phyloP scores from a whole-genome alignment of 164 flowering plant species.

The Paratinospora sagittata region DNA sequence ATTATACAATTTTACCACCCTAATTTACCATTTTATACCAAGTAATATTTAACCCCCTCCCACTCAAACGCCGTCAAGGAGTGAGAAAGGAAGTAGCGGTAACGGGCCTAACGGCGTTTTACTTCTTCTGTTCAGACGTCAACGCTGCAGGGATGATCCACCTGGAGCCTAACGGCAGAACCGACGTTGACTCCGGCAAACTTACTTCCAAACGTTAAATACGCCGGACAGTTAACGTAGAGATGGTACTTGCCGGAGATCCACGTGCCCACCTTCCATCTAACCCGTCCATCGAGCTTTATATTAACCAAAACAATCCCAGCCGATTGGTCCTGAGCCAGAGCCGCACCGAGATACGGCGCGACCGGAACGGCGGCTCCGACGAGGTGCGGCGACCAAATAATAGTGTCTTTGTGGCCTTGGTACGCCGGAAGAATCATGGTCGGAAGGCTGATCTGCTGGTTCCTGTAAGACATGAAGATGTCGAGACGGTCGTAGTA shows the following conservation, averaged over 20 bases:
- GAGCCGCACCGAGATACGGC: conserved; percentile 40
- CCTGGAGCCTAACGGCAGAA: conserved; percentile 45
- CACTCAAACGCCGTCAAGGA: neutral
- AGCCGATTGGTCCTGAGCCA: conserved; percentile 32
- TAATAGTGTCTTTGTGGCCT: conserved; percentile 52
- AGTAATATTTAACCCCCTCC: neutral
- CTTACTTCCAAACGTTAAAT: conserved; percentile 32
- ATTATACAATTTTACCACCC: conserved; percentile 20
- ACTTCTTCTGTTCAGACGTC: conserved; percentile 9
- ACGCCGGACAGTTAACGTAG: conserved; percentile 51
- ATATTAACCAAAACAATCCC: conserved; percentile 37
- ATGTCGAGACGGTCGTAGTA: conserved; percentile 65
- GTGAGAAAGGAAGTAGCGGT: neutral
- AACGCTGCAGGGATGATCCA: conserved; percentile 39
- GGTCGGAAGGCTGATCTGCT: conserved; percentile 60
- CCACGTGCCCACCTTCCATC: conserved; percentile 62
- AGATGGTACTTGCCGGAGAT: conserved; percentile 52
- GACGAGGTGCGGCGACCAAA: conserved; percentile 65
- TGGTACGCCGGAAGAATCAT: conserved; percentile 51
- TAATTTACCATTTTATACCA: conserved; percentile 9
- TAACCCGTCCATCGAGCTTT: conserved; percentile 54
- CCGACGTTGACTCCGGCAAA: conserved; percentile 34
- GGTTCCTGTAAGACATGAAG: conserved; percentile 54
- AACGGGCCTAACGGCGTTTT: conserved; percentile 1
- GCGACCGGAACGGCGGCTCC: conserved; percentile 62